phyloP scores from a whole-genome alignment of 805 yeast genomes.

The Pichia pseudocactophila region DNA sequence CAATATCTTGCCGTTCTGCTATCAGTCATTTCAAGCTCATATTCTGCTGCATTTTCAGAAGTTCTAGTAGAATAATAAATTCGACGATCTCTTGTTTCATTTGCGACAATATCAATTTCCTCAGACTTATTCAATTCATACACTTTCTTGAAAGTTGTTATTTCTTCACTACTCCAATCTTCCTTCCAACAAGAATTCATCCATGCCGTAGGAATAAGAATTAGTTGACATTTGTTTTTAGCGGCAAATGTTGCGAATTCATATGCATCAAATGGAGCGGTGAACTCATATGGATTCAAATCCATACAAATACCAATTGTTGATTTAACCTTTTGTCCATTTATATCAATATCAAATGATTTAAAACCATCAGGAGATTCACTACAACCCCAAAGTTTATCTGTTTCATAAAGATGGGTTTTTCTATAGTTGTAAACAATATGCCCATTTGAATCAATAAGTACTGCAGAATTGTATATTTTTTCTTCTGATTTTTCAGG shows the following conservation, averaged over 20 bases:
- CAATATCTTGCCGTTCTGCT: constrained; percentile 42
- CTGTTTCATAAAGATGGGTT: constrained; percentile 68
- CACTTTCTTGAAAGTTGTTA: constrained; percentile 12
- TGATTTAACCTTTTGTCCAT: constrained; percentile 29
- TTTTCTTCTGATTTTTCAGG: constrained; percentile 46
- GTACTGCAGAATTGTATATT: constrained; percentile 64
- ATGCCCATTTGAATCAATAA: constrained; percentile 51
- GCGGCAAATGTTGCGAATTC: constrained; percentile 59
- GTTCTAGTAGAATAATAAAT: constrained; percentile 4
- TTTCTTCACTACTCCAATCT: constrained; percentile 17
- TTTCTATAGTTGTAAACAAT: constrained; percentile 64
- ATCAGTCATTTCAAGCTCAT: constrained; percentile 15
- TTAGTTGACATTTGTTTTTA: constrained; percentile 39
- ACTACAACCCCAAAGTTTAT: constrained; percentile 68
- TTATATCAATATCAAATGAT: constrained; percentile 36
- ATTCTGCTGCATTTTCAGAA: constrained; percentile 5
- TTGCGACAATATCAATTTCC: constrained; percentile 15
- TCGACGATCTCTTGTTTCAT: constrained; percentile 1
- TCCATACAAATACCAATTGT: constrained; percentile 93
- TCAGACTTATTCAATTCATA: constrained; percentile 14
- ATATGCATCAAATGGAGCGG: constrained; percentile 65
- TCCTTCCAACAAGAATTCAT: constrained; percentile 37
- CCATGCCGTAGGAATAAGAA: constrained; percentile 87
- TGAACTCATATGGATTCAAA: constrained; percentile 75
- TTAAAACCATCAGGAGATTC: constrained; percentile 60